A percentile compares a stretch with the other conserved stretches of the same genome.
phyloP scores from a whole-genome alignment of 2,329 filamentous ascomycete species.

The Penicillium aurantiogriseum region DNA sequence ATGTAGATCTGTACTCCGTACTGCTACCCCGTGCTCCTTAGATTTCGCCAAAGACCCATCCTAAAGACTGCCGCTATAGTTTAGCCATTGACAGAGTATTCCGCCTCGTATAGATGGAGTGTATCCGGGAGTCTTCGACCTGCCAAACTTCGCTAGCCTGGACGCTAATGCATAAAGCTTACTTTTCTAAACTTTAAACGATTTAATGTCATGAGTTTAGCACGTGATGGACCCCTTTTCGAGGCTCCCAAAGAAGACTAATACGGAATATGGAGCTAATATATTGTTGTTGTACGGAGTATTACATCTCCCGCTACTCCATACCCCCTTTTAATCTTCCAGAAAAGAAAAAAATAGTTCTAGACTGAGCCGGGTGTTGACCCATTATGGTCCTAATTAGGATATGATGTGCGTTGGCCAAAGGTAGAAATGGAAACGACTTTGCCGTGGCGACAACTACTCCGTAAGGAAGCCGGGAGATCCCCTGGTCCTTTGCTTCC shows the following conservation, averaged over 20 bases:
- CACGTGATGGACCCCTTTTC: not conserved
- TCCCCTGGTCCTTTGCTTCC: not conserved
- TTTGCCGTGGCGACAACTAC: not conserved
- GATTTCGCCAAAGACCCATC: not conserved
- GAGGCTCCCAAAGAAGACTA: not conserved
- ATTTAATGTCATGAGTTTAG: not conserved
- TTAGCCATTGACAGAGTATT: not conserved
- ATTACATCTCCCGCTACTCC: not conserved
- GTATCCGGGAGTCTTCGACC: not conserved
- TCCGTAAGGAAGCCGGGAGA: not conserved
- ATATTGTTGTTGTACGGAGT: no score
- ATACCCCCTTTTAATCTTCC: not conserved
- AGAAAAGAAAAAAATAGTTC: not conserved
- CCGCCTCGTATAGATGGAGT: not conserved
- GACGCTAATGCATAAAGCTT: not conserved
- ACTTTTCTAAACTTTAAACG: not conserved
- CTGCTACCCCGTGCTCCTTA: no score
- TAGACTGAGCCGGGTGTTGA: not conserved
- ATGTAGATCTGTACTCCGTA: not conserved
- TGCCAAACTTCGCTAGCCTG: conserved; percentile 1
- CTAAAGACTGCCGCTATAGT: not conserved
- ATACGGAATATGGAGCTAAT: no score
- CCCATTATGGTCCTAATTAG: not conserved
- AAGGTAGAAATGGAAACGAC: not conserved
- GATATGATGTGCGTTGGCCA: not conserved